These are phyloP conservation scores for Quercus mongolica DNA, from an alignment of 306 rosid species.

Conservation along the genomic window DNA sequence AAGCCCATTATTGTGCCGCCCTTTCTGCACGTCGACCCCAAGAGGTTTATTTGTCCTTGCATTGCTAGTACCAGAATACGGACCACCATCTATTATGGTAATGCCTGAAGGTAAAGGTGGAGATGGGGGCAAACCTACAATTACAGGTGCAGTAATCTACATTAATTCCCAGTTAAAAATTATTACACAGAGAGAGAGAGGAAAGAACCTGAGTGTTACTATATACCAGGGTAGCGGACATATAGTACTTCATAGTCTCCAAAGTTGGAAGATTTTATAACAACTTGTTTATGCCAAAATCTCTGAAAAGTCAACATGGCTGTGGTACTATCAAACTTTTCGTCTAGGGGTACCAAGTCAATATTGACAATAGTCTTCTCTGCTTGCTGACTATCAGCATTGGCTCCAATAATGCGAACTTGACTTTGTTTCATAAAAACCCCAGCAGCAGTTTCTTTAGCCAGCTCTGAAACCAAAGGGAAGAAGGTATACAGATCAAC, in stretches of 20 bases:
- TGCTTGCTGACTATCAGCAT: slow-evolving; percentile 66
- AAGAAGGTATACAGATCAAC: slow-evolving; percentile 78
- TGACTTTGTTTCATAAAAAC: slow-evolving; percentile 77
- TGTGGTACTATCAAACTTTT: slow-evolving; percentile 65
- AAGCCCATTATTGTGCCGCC: slow-evolving; percentile 54
- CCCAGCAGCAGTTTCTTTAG: slow-evolving; percentile 59
- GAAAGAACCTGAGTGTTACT: slow-evolving; percentile 16
- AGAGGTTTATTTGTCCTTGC: slow-evolving; percentile 75
- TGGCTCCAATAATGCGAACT: slow-evolving; percentile 85
- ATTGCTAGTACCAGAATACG: slow-evolving; percentile 49
- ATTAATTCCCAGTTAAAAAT: slow-evolving; percentile 17
- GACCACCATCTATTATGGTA: slow-evolving; percentile 54
- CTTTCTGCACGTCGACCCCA: slow-evolving; percentile 71
- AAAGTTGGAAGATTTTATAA: slow-evolving; percentile 61
- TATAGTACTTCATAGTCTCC: slow-evolving; percentile 87
- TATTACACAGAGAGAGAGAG: slow-evolving; percentile 6
- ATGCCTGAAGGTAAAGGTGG: slow-evolving; percentile 74
- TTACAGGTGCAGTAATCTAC: slow-evolving; percentile 34
- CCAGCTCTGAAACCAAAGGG: slow-evolving; percentile 81
- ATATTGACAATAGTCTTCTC: slow-evolving; percentile 72
- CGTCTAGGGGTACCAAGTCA: slow-evolving; percentile 76
- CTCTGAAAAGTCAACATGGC: slow-evolving; percentile 67
- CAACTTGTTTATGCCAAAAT: slow-evolving; percentile 84
- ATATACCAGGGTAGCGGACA: slow-evolving; percentile 86
- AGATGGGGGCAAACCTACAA: slow-evolving; percentile 79